Conservation (phyloP, 345 rosid species). For the Salix caprea region DNA sequence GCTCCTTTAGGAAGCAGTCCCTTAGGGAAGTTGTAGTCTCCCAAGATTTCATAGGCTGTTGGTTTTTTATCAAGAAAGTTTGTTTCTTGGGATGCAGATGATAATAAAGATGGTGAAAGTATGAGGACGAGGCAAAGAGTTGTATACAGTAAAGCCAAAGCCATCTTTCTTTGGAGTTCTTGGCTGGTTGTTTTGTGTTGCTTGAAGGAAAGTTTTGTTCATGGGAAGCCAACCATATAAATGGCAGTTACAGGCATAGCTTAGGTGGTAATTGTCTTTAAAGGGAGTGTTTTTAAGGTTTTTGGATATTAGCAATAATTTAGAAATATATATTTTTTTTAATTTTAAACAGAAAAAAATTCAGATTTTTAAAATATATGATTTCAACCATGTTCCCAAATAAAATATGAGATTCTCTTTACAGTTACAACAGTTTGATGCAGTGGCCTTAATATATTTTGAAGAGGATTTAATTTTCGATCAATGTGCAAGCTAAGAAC, state of each 20-base stretch:
- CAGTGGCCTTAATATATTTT: too few relatives aligned
- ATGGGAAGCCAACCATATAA: not conserved
- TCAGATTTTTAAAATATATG: too few relatives aligned
- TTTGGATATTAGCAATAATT: too few relatives aligned
- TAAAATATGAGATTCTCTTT: too few relatives aligned
- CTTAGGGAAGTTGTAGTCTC: conserved; percentile 41
- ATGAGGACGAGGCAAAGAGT: not conserved
- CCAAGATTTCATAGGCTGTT: conserved; percentile 45
- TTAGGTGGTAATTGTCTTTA: too few relatives aligned
- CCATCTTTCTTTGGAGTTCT: not conserved
- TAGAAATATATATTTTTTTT: too few relatives aligned
- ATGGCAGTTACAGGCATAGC: not conserved
- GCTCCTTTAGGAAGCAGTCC: conserved; percentile 63
- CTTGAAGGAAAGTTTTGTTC: not conserved
- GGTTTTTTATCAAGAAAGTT: not conserved
- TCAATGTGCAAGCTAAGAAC: too few relatives aligned
- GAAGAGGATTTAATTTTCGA: too few relatives aligned
- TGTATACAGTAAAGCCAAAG: not conserved
- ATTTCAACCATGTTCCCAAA: too few relatives aligned
- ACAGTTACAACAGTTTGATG: too few relatives aligned
- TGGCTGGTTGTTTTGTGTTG: not conserved
- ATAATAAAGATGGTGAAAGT: not conserved
- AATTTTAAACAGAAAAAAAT: too few relatives aligned
- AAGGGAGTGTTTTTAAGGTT: too few relatives aligned
- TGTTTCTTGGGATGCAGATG: not conserved